These are phyloP conservation scores for Aureoboletus auriporus DNA, from an alignment of 768 basidiomycete genomes.

Conservation along the genomic window DNA sequence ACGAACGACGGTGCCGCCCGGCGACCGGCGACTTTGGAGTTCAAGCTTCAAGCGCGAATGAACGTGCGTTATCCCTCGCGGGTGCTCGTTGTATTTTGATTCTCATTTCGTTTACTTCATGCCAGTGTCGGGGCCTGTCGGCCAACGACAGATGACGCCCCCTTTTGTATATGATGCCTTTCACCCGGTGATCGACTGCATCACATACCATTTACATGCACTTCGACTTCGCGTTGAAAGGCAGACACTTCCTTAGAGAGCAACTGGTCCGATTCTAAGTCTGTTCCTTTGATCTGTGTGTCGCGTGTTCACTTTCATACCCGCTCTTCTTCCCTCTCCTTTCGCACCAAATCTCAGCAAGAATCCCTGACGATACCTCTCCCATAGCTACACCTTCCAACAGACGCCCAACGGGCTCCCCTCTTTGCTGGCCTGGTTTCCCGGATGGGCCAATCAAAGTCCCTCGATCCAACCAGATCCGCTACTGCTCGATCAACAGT, in stretches of 20 bases:
- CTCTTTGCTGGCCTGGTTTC: conserved; percentile 18
- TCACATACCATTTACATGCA: conserved; percentile 29
- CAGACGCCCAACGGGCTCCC: conserved; percentile 8
- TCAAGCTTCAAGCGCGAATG: too few relatives aligned
- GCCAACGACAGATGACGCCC: too few relatives aligned
- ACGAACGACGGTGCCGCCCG: too few relatives aligned
- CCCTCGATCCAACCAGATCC: conserved; percentile 26
- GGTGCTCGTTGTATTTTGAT: too few relatives aligned
- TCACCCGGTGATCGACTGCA: too few relatives aligned
- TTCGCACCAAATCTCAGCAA: conserved; percentile 39
- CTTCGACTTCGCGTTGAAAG: conserved; percentile 83
- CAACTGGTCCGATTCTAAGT: conserved; percentile 72
- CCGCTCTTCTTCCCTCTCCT: conserved; percentile 60
- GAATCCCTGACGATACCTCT: conserved; percentile 13
- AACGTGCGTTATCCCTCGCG: too few relatives aligned
- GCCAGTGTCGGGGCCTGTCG: too few relatives aligned
- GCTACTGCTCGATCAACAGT: conserved; percentile 24
- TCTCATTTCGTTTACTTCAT: too few relatives aligned
- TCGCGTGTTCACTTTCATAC: conserved; percentile 37
- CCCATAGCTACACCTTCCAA: conserved; percentile 13
- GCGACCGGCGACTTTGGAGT: too few relatives aligned
- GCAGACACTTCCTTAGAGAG: conserved; percentile 78
- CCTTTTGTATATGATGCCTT: too few relatives aligned
- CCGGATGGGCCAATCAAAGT: conserved; percentile 31
- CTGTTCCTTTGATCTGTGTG: conserved; percentile 26